phyloP scores from a whole-genome alignment of 75 land plant genomes.

The Pseudotsuga menziesii region DNA sequence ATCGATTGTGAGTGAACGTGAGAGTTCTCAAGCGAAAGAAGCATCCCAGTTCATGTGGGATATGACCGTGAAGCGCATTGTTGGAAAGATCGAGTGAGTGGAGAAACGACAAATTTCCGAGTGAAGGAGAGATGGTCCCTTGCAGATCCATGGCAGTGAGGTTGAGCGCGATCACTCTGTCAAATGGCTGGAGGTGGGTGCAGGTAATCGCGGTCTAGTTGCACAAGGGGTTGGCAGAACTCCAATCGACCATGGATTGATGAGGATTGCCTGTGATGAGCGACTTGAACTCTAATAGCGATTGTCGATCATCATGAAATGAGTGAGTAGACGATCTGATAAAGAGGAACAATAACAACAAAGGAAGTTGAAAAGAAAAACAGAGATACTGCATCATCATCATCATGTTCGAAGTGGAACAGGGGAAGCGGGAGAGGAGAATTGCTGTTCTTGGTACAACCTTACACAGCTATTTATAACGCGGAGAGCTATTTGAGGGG shows the following conservation, averaged over 20 bases:
- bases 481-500: too few relatives aligned
- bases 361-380: too few relatives aligned
- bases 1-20: constrained; percentile 9
- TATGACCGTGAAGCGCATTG: constrained; percentile 26
- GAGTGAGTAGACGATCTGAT: too few relatives aligned
- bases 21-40: constrained; percentile 7
- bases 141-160: background rate
- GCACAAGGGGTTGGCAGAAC: constrained; percentile 5
- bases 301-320: too few relatives aligned
- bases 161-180: background rate
- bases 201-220: constrained; percentile 17
- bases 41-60: constrained; percentile 27
- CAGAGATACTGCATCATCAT: too few relatives aligned
- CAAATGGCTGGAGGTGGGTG: background rate
- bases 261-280: constrained; percentile 6
- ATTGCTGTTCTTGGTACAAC: too few relatives aligned
- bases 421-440: too few relatives aligned
- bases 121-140: background rate
- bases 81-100: constrained; percentile 15
- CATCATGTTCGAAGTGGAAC: too few relatives aligned
- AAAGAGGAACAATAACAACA: too few relatives aligned
- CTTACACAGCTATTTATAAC: too few relatives aligned
- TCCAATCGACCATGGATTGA: constrained; percentile 10
- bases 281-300: too few relatives aligned
- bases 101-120: background rate